Base-by-base conservation (phyloP, 257 asterid genomes). In the Fraxinus quadrangulata region DNA sequence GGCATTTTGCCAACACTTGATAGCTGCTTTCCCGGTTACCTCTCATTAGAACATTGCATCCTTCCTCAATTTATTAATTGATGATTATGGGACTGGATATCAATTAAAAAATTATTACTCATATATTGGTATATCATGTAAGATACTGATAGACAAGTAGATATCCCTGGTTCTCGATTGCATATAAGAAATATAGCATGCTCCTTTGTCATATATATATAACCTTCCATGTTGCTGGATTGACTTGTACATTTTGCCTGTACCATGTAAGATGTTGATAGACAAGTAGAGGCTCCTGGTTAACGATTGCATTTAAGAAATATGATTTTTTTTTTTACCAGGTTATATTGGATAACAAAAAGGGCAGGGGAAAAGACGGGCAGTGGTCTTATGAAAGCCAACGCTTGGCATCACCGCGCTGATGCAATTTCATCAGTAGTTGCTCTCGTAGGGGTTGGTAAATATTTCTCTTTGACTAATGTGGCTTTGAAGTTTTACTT, bases 401-500 rank as follows among this genome's bases (percentile, higher is more conserved):
- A 96, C 82, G 99, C 99, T 71, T 96, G 98, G 98, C 99, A 96
- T 86, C 98, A 96, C 69, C 98, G 97, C 21, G 92, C 97, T 1
- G 99, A 93, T 90, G 96, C 99, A 84, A 77, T 92, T 86, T 93
- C 98, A 77, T 93, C 99, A 11, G 84, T 92, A 45, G 98, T 96
- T 83, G 96, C 97, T 84, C 98, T 96, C 77, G 74, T 96, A 79
- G 99, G 99, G 89, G 99, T 96, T 96, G 99, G 99, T 96, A 96
- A 92, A 77, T 89, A 89, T 79, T 84, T 79, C 24, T 79, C 77
- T 54, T 78, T 71, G 5, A 9, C 45, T 51, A 71, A n/a, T 61
- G 40, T 11, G 66, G 40, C 67, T 54, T 67, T 69, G 47, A 30
- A 39, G 47, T 21, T 67, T 73, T 28, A 71, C 26, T 33, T 59